Conservation (phyloP, 352 stramenopile genomes). For the Globisporangium iwayamae region DNA sequence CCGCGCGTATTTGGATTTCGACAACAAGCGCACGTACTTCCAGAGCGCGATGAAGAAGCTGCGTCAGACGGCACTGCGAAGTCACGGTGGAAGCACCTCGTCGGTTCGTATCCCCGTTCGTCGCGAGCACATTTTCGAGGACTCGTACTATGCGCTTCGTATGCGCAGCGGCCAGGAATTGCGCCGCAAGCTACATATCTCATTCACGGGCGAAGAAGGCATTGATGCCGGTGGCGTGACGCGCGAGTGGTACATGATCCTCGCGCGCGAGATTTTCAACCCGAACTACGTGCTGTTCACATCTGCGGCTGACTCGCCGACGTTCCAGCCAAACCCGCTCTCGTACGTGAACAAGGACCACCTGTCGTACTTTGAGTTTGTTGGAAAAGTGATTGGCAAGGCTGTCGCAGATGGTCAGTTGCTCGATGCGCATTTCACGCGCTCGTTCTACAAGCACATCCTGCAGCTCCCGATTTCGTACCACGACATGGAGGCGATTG, state of each 20-base stretch:
- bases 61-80: slow-evolving; percentile 73
- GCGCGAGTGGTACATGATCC: slow-evolving; percentile 98
- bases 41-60: slow-evolving; percentile 93
- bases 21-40: slow-evolving; percentile 99
- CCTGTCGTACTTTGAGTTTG: slow-evolving; percentile 98
- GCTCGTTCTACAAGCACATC: slow-evolving; percentile 99
- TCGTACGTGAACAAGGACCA: slow-evolving; percentile 99
- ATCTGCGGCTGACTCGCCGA: slow-evolving; percentile 97
- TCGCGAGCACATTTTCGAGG: slow-evolving; percentile 97
- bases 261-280: slow-evolving; percentile 99
- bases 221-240: slow-evolving; percentile 98
- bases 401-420: slow-evolving; percentile 98
- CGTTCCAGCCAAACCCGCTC: slow-evolving; percentile 98
- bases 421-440: slow-evolving; percentile 98
- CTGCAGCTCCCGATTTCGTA: slow-evolving; percentile 96
- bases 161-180: slow-evolving; percentile 97
- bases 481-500: slow-evolving; percentile 99
- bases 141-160: slow-evolving; percentile 97
- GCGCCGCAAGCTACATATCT: slow-evolving; percentile 96
- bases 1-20: slow-evolving; percentile 96
- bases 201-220: slow-evolving; percentile 97
- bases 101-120: slow-evolving; percentile 88
- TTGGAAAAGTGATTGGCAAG: slow-evolving; percentile 98
- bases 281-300: slow-evolving; percentile 99
- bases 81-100: slow-evolving; percentile 90